These are phyloP conservation scores for Thielaviopsis ethacetica DNA, from an alignment of 2,329 filamentous ascomycete genomes.

Conservation along the genomic window DNA sequence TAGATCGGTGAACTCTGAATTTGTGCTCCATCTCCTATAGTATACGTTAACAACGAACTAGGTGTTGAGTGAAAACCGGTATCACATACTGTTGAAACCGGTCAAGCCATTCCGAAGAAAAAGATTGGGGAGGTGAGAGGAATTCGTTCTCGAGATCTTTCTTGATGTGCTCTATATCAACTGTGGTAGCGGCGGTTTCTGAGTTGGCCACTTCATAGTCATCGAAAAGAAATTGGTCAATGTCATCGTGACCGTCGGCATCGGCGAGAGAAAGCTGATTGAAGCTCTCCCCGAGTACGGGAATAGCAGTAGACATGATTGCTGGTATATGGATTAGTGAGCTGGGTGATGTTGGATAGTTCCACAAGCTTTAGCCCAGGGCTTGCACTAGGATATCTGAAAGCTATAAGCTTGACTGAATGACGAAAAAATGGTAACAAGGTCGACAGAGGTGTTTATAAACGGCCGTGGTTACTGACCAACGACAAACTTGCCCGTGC, in stretches of 20 bases:
- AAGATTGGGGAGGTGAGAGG: constrained; percentile 60
- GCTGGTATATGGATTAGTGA: not conserved
- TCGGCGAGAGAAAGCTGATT: constrained; percentile 1
- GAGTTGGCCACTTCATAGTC: not conserved
- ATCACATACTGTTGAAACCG: constrained; percentile 54
- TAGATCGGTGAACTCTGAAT: constrained; percentile 65
- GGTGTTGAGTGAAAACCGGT: not conserved
- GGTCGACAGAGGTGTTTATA: too few species aligned
- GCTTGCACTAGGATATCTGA: too few species aligned
- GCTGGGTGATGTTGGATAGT: not conserved
- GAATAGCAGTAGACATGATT: not conserved
- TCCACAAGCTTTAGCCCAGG: not conserved
- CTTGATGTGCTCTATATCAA: constrained; percentile 43
- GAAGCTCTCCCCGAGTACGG: not conserved
- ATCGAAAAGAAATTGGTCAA: constrained; percentile 8
- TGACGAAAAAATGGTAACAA: too few species aligned
- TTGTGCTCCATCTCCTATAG: constrained; percentile 53
- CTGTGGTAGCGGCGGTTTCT: not conserved
- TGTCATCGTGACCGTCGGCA: constrained; percentile 1
- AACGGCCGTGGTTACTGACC: too few species aligned
- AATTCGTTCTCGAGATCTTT: constrained; percentile 59
- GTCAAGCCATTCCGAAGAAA: constrained; percentile 77
- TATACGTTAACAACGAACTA: not conserved
- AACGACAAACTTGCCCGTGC: too few species aligned
- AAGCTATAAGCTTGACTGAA: too few species aligned